Evolutionary conservation across 2,329 filamentous ascomycete species (phyloP).

Genomic region (Pyricularia grisea): DNA sequence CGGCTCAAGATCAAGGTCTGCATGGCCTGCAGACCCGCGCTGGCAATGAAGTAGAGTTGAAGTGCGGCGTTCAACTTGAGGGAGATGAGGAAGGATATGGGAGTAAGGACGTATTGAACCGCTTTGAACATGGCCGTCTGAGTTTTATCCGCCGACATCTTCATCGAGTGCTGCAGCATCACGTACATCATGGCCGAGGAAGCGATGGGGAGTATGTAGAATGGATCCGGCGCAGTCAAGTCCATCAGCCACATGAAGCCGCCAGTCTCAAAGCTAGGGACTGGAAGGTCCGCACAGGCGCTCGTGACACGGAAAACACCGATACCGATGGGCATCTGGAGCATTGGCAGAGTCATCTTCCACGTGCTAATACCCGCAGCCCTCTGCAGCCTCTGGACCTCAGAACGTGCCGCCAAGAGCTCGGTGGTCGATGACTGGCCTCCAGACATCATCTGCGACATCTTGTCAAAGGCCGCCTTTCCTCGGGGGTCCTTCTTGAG

Average conservation of each 20-base stretch:
- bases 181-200: conserved; percentile 28
- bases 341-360: conserved; percentile 43
- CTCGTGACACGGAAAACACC: conserved; percentile 72
- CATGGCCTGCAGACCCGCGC: conserved; percentile 23
- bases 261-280: conserved; percentile 65
- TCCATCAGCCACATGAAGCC: conserved; percentile 72
- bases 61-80: conserved; percentile 35
- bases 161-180: conserved; percentile 17
- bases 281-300: conserved; percentile 67
- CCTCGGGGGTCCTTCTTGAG: conserved; percentile 34
- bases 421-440: not conserved
- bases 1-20: conserved; percentile 37
- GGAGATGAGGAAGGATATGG: conserved; percentile 32
- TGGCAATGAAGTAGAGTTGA: conserved; percentile 52
- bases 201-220: conserved; percentile 59
- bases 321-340: conserved; percentile 60
- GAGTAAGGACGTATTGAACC: conserved; percentile 24
- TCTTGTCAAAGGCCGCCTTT: conserved; percentile 40
- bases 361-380: conserved; percentile 42
- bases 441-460: conserved; percentile 7
- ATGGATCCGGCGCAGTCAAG: conserved; percentile 68
- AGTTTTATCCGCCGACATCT: conserved; percentile 22
- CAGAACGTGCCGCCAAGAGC: conserved; percentile 10
- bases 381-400: conserved; percentile 37
- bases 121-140: conserved; percentile 20